phyloP scores from a whole-genome alignment of 148 eudicot species.

The Vaccinium myrtillus region DNA sequence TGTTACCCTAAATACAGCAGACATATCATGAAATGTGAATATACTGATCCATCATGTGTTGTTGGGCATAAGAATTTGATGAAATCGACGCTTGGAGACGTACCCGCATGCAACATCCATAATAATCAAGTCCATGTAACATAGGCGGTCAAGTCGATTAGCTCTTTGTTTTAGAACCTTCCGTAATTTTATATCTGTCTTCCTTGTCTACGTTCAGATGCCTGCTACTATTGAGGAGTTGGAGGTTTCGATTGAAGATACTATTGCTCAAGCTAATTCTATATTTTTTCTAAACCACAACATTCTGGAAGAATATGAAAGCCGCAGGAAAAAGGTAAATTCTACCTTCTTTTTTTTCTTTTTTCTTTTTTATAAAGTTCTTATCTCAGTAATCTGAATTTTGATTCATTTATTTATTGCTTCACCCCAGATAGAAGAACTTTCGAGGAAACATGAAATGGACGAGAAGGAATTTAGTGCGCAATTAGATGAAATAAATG shows the following conservation, averaged over 20 bases:
- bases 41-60: neutral
- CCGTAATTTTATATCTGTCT: neutral
- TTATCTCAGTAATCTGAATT: neutral
- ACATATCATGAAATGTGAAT: neutral
- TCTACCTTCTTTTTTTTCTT: neutral
- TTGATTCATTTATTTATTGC: neutral
- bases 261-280: conserved; percentile 65
- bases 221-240: conserved; percentile 89
- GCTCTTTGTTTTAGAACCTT: neutral
- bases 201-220: conserved; percentile 53
- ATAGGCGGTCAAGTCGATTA: neutral
- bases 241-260: conserved; percentile 85
- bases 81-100: neutral
- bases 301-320: conserved; percentile 83
- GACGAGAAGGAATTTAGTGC: conserved; percentile 49
- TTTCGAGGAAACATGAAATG: conserved; percentile 48
- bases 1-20: neutral
- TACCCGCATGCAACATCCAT: neutral
- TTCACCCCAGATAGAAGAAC: conserved; percentile 54
- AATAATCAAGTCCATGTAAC: neutral
- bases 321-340: conserved; percentile 67
- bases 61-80: neutral
- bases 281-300: conserved; percentile 77
- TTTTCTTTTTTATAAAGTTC: neutral
- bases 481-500: conserved; percentile 54